A percentile compares a stretch with the other conserved stretches of the same genome.
Evolutionary conservation across 176 grass and related monocot genomes (phyloP).

Genomic region (Pontederia paniculata): DNA sequence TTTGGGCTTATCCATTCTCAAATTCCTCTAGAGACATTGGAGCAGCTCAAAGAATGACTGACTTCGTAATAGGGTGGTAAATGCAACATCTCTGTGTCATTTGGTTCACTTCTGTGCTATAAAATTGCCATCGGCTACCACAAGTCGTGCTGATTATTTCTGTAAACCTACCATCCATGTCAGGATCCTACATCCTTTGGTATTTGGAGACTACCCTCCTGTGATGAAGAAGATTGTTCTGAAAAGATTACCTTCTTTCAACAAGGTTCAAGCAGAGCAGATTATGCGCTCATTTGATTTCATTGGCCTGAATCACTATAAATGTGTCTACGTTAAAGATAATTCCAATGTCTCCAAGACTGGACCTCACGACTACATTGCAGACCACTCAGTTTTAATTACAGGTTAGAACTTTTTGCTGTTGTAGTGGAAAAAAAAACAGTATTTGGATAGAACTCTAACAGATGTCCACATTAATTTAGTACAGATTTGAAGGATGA

Average conservation of each 20-base stretch:
- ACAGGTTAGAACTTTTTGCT: conserved; percentile 35
- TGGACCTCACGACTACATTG: conserved; percentile 29
- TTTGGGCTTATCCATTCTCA: conserved; percentile 38
- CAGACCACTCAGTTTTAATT: conserved; percentile 30
- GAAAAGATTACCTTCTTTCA: conserved; percentile 31
- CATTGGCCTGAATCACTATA: no score
- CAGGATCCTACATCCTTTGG: not conserved
- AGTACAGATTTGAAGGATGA: conserved; percentile 37
- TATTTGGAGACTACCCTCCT: conserved; percentile 41
- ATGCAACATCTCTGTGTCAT: not conserved
- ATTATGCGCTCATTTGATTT: conserved; percentile 4
- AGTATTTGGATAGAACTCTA: not conserved
- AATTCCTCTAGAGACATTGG: conserved; percentile 29
- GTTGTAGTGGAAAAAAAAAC: no score
- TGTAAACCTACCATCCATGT: not conserved
- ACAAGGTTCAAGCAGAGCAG: conserved; percentile 21
- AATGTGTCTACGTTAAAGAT: no score
- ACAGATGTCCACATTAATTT: not conserved
- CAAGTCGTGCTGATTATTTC: not conserved
- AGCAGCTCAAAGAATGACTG: conserved; percentile 26
- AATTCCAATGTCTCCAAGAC: no score
- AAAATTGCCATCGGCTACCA: not conserved
- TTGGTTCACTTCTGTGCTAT: not conserved
- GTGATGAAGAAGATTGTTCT: conserved; percentile 44
- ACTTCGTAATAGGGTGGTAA: conserved; percentile 39